Evolutionary conservation across 2,329 filamentous ascomycete species (phyloP).

Genomic region (Huntiella bhutanensis): DNA sequence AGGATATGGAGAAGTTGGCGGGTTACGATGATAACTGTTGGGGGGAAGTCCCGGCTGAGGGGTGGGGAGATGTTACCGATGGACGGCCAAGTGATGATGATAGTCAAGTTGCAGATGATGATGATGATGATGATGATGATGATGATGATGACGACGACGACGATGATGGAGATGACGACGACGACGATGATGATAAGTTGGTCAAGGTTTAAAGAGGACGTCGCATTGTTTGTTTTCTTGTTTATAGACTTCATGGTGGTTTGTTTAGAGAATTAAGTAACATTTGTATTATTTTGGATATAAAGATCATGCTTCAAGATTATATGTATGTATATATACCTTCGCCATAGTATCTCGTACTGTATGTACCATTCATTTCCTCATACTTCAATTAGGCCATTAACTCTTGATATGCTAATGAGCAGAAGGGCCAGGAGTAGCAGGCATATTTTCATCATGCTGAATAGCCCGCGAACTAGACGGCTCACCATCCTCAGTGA

Average conservation of each 20-base stretch:
- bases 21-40: constrained; percentile 23
- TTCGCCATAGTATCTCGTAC: no score
- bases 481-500: no score
- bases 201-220: background rate
- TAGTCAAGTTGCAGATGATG: background rate
- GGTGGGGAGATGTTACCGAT: background rate
- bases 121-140: background rate
- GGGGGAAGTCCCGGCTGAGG: background rate
- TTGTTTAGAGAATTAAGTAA: no score
- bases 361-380: no score
- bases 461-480: no score
- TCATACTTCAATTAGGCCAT: no score
- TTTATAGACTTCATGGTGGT: background rate
- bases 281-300: no score
- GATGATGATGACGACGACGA: background rate
- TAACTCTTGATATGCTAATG: no score
- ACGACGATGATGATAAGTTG: background rate
- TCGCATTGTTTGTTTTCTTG: background rate
- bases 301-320: no score
- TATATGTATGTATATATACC: no score
- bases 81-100: background rate
- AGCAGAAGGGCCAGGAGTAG: no score
- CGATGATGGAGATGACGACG: background rate
- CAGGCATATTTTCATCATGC: no score
- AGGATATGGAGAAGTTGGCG: constrained; percentile 36